Percentiles rank a stretch among this genome's conserved stretches.
Conservation (phyloP, 2,329 filamentous ascomycete genomes). For the Chaetomiaceae sp. region DNA sequence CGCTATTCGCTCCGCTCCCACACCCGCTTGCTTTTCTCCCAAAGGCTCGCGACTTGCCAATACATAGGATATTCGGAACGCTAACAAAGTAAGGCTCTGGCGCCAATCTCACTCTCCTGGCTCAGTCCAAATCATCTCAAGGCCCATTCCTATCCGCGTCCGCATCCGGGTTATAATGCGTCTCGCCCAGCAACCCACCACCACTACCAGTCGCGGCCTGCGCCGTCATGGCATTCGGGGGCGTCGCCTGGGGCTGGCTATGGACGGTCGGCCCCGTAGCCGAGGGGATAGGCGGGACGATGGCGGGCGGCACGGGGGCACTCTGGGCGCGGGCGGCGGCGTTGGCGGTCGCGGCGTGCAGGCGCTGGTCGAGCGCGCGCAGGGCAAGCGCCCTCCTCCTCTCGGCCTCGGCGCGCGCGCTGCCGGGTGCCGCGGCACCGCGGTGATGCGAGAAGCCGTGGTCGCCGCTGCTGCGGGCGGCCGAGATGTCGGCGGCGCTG, state of each 20-base stretch:
- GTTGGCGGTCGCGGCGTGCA: conserved; percentile 72
- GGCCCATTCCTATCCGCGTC: conserved; percentile 13
- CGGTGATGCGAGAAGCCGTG: conserved; percentile 52
- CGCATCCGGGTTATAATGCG: conserved; percentile 61
- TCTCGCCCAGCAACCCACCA: conserved; percentile 60
- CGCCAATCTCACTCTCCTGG: no score
- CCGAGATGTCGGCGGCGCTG: conserved; percentile 72
- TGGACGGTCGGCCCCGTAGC: conserved; percentile 53
- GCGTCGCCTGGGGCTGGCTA: conserved; percentile 51
- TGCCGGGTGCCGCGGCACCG: conserved; percentile 57
- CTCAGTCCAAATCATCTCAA: background rate
- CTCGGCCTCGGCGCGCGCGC: conserved; percentile 86
- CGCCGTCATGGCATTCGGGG: conserved; percentile 55
- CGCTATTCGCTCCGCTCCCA: no score
- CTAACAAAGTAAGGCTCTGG: no score
- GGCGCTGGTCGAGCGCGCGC: conserved; percentile 84
- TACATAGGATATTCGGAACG: no score
- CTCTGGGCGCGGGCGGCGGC: conserved; percentile 39
- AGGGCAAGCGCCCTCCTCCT: conserved; percentile 81
- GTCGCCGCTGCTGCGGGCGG: conserved; percentile 65
- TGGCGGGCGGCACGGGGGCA: conserved; percentile 38
- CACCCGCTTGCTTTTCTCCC: no score
- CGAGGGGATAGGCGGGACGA: conserved; percentile 34
- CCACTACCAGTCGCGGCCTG: conserved; percentile 36
- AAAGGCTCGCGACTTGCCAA: no score